These are phyloP conservation scores for Primulina huaijiensis DNA, from an alignment of 257 asterid genomes.

Conservation along the genomic window DNA sequence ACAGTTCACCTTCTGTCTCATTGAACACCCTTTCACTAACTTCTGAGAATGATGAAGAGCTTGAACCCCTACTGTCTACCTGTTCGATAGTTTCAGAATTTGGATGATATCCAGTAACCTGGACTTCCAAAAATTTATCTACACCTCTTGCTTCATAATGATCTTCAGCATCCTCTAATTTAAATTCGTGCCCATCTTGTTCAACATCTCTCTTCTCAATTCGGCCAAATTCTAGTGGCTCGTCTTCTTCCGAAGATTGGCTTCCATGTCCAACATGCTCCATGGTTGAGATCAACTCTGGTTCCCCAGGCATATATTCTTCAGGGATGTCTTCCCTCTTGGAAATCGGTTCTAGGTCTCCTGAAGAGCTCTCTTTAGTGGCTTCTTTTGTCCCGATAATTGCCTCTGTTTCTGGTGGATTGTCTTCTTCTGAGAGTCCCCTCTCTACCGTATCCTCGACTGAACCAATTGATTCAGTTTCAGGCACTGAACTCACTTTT, in stretches of 20 bases:
- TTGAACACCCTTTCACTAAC: constrained; percentile 48
- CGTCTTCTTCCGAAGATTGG: constrained; percentile 54
- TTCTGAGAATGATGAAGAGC: constrained; percentile 66
- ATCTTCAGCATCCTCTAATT: constrained; percentile 17
- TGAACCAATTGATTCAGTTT: constrained; percentile 42
- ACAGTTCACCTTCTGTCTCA: constrained; percentile 41
- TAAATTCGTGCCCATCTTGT: constrained; percentile 18
- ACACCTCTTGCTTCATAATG: constrained; percentile 19
- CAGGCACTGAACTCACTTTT: constrained; percentile 43
- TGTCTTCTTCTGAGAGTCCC: constrained; percentile 35
- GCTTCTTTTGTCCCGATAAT: constrained; percentile 19
- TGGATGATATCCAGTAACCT: constrained; percentile 12
- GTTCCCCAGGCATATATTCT: constrained; percentile 30
- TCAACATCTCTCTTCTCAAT: constrained; percentile 32
- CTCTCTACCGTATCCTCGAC: constrained; percentile 39
- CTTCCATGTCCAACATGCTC: constrained; percentile 67
- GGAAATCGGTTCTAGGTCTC: constrained; percentile 12
- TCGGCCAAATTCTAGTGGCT: constrained; percentile 30
- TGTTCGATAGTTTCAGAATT: constrained; percentile 26
- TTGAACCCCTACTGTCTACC: constrained; percentile 39
- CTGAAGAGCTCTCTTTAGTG: constrained; percentile 5
- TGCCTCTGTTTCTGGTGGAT: constrained; percentile 19
- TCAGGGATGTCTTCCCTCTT: constrained; percentile 24
- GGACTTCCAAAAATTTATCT: constrained; percentile 22
- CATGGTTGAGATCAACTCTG: constrained; percentile 34